A percentile compares a stretch with the other conserved stretches of the same genome.
phyloP scores from a whole-genome alignment of 148 eudicot species.

The Nepenthes mirabilis region DNA sequence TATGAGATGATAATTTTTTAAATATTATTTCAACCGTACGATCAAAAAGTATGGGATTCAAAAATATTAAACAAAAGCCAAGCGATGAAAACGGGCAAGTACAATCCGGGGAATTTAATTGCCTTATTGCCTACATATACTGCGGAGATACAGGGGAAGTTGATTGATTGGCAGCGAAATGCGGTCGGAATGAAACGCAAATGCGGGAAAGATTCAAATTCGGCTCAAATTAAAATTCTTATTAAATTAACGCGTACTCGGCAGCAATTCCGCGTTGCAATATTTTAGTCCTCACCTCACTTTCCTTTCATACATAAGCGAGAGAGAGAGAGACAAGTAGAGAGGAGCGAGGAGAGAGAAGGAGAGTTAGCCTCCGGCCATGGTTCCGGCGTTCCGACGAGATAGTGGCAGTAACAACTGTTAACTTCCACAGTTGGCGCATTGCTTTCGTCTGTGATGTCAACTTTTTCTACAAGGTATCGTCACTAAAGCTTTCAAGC shows the following conservation, averaged over 20 bases:
- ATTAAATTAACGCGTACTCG: not conserved
- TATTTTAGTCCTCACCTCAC: not conserved
- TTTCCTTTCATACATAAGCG: not conserved
- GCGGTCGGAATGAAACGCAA: slow-evolving; percentile 2
- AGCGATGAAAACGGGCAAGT: too few relatives aligned
- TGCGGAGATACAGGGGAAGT: not conserved
- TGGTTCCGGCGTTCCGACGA: not conserved
- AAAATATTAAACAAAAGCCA: too few relatives aligned
- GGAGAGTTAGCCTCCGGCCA: not conserved
- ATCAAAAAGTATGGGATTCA: too few relatives aligned
- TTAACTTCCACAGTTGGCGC: too few relatives aligned
- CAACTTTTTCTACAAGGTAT: too few relatives aligned
- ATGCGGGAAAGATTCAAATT: not conserved
- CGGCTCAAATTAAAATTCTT: slow-evolving; percentile 1
- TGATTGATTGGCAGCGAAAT: slow-evolving; percentile 1
- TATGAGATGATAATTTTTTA: too few relatives aligned
- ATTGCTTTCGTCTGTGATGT: too few relatives aligned
- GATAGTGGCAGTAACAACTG: too few relatives aligned
- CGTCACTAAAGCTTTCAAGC: too few relatives aligned
- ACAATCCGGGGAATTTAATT: too few relatives aligned
- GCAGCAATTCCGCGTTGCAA: slow-evolving; percentile 1
- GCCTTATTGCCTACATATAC: not conserved
- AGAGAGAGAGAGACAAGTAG: slow-evolving; percentile 1
- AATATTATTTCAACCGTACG: too few relatives aligned
- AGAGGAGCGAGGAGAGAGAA: not conserved